Percentiles rank a stretch among this genome's conserved stretches.
Conservation (phyloP, 441 rosid genomes). For the Erodium texanum region DNA sequence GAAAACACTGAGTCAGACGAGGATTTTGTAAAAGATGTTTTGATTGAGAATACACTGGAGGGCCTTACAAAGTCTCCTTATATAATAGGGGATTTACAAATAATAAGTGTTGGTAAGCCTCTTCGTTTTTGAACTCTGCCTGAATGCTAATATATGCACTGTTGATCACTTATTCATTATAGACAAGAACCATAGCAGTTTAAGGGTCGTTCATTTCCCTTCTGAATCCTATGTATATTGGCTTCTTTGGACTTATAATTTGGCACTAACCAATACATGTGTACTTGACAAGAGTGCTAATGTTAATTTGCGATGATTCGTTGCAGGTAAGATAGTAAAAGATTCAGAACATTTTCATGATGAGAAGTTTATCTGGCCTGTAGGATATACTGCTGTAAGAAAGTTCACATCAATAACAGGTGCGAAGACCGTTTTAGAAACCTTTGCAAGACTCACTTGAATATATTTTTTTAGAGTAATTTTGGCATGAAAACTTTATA, state of each 20-base stretch:
- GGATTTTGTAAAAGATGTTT: slow-evolving; percentile 39
- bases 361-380: slow-evolving; percentile 76
- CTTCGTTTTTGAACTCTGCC: slow-evolving; percentile 5
- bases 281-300: background rate
- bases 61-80: slow-evolving; percentile 39
- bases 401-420: slow-evolving; percentile 71
- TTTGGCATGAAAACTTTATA: background rate
- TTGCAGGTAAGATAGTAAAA: slow-evolving; percentile 76
- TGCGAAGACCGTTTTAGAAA: slow-evolving; percentile 16
- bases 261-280: background rate
- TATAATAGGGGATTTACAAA: slow-evolving; percentile 66
- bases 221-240: background rate
- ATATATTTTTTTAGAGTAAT: background rate
- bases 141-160: background rate
- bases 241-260: background rate
- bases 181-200: background rate
- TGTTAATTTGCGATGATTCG: slow-evolving; percentile 2
- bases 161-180: background rate
- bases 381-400: slow-evolving; percentile 83
- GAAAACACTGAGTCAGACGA: slow-evolving; percentile 52
- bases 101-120: slow-evolving; percentile 69
- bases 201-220: background rate
- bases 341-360: slow-evolving; percentile 75
- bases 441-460: background rate
- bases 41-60: slow-evolving; percentile 40